Evolutionary conservation across 768 basidiomycete genomes (phyloP).

Genomic region (Hericium erinaceus): DNA sequence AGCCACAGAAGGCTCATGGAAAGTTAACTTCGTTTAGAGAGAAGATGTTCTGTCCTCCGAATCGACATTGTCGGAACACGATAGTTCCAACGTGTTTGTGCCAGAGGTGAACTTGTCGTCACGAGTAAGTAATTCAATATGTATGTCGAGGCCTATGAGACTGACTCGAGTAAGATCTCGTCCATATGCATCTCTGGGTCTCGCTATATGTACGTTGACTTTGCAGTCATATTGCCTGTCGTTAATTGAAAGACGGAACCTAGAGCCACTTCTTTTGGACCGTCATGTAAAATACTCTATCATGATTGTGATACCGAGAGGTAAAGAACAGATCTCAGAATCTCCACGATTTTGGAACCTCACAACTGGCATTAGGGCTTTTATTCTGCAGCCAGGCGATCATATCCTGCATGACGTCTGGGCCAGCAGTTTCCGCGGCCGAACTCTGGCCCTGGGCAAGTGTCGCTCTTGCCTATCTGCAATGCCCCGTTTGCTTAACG

Average conservation of each 20-base stretch:
- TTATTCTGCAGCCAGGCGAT: neutral
- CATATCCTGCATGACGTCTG: slow-evolving; percentile 43
- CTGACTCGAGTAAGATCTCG: slow-evolving; percentile 6
- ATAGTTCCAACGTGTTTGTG: neutral
- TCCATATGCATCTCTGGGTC: slow-evolving; percentile 12
- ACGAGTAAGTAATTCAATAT: neutral
- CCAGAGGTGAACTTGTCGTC: neutral
- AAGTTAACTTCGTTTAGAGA: too few species aligned
- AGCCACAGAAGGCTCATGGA: too few species aligned
- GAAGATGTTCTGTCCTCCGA: too few species aligned
- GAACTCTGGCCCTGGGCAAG: slow-evolving; percentile 45
- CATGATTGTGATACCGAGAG: neutral
- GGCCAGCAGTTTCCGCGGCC: slow-evolving; percentile 39
- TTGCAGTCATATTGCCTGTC: neutral
- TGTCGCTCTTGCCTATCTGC: neutral
- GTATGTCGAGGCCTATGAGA: neutral
- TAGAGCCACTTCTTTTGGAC: slow-evolving; percentile 14
- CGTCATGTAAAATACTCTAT: neutral
- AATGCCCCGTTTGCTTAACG: neutral
- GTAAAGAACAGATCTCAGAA: neutral
- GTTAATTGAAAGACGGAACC: neutral
- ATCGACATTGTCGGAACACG: too few species aligned
- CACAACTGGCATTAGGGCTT: neutral
- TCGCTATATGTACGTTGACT: slow-evolving; percentile 10
- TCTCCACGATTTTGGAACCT: too few species aligned